A percentile compares a stretch with the other conserved stretches of the same genome.
These are phyloP conservation scores for Cochlearia excelsa DNA, from an alignment of 345 rosid genomes.

Conservation along the genomic window DNA sequence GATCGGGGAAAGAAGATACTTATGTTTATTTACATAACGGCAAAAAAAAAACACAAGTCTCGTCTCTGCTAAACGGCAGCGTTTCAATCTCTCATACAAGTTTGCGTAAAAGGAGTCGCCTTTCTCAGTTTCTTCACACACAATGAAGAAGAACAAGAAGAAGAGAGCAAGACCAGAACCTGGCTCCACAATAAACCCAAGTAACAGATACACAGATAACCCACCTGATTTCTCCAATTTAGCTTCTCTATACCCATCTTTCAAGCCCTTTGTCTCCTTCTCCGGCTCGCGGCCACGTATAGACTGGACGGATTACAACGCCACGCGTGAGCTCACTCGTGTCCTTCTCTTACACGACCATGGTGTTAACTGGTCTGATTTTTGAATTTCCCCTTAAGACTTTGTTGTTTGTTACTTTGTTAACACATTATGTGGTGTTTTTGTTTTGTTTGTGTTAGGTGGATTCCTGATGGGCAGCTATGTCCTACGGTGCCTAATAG, in stretches of 20 bases:
- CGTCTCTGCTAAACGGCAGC: too few species aligned
- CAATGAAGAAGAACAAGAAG: constrained; percentile 43
- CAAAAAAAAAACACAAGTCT: too few species aligned
- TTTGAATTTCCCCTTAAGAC: too few species aligned
- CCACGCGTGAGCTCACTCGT: constrained; percentile 86
- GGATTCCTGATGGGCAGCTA: constrained; percentile 96
- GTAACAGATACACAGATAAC: constrained; percentile 65
- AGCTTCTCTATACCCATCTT: constrained; percentile 73
- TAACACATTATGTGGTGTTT: background rate
- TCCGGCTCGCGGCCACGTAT: constrained; percentile 61
- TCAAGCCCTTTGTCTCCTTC: constrained; percentile 63
- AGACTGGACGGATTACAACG: constrained; percentile 87
- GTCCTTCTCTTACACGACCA: constrained; percentile 75
- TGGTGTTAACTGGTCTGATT: constrained; percentile 50
- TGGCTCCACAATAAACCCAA: constrained; percentile 56
- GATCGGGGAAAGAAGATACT: too few species aligned
- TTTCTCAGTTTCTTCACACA: too few species aligned
- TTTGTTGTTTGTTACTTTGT: too few species aligned
- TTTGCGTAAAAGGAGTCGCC: too few species aligned
- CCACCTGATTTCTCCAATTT: constrained; percentile 73
- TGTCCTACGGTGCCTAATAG: constrained; percentile 94
- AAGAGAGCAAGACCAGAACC: constrained; percentile 51
- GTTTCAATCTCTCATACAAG: too few species aligned
- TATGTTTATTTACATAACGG: too few species aligned
- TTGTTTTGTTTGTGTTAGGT: constrained; percentile 43